These are phyloP conservation scores for Nitzschia sp. DNA, from an alignment of 108 stramenopile species.

Conservation along the genomic window DNA sequence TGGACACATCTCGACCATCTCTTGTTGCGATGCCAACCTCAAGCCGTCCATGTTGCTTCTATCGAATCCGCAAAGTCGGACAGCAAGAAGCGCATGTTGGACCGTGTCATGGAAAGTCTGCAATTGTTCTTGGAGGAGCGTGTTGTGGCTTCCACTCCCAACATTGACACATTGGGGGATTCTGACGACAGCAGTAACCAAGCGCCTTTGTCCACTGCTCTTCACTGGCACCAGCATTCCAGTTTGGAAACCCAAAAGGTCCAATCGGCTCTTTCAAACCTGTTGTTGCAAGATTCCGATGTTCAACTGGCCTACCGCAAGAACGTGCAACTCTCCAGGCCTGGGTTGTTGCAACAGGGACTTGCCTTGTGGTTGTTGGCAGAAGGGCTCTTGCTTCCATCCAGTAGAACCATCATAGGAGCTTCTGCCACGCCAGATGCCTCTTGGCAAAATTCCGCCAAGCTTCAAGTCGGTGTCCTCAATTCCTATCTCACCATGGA, in stretches of 20 bases:
- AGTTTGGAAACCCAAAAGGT: slow-evolving; percentile 19
- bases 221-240: slow-evolving; percentile 26
- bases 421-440: slow-evolving; percentile 6
- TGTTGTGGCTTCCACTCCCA: neutral
- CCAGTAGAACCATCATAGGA: neutral
- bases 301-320: slow-evolving; percentile 33
- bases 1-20: slow-evolving; percentile 72
- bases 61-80: neutral
- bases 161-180: neutral
- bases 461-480: slow-evolving; percentile 45
- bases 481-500: slow-evolving; percentile 61
- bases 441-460: slow-evolving; percentile 19
- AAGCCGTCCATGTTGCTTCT: slow-evolving; percentile 17
- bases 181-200: neutral
- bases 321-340: slow-evolving; percentile 23
- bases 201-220: neutral
- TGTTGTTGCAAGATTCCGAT: slow-evolving; percentile 23
- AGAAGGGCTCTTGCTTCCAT: slow-evolving; percentile 24
- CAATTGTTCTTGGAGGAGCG: slow-evolving; percentile 17
- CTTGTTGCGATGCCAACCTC: slow-evolving; percentile 41
- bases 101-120: slow-evolving; percentile 11
- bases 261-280: slow-evolving; percentile 7
- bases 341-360: slow-evolving; percentile 28
- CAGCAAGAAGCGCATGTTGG: neutral
- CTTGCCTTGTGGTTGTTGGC: slow-evolving; percentile 34